Base-by-base conservation (phyloP, 2,329 filamentous ascomycete genomes). In the Cladosporium sp. region DNA sequence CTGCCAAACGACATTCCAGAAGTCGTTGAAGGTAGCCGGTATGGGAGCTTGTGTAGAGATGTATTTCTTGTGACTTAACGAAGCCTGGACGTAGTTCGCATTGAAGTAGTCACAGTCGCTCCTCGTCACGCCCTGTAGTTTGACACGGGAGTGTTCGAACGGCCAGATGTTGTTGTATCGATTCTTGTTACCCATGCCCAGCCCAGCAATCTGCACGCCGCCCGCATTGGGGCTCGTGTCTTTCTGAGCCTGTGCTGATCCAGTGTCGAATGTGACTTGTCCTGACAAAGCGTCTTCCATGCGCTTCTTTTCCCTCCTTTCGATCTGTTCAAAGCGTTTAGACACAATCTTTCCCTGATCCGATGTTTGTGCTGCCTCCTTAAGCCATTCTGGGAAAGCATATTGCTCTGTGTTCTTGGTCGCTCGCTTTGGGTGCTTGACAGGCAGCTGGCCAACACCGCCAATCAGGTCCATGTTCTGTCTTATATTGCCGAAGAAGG, bases 1-100 rank as follows among this genome's bases (percentile, higher is more conserved):
- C 71, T 97, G 92, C 94, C 94, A 99, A 30, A 97, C 82, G 11
- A 97, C 88, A 61, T 91, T 93, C 94, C 94, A 99, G 71, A 99
- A 99, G 73, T 99, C 94, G 72, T 90, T 87, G 69, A 96, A 97
- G 0, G 94, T 99, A 51, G 90, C 87, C 19, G 94, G 94, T 38
- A 97, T 83, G 9, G 94, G 94, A 0, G 92, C 94, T 73, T 99
- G 94, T 12, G 92, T 93, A 51, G 93, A 93, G 74, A 99, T 97
- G 71, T 99, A 99, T 42, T 86, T 84, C 78, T 96, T 97, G 72
- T 95, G 88, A 64, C 90, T 96, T 65, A 88, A 83, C 28, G 86
- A 83, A 1, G 92, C 84, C 71, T 89, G 87, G 62, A 97, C 79
- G 66, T 96, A 85, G 71, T 90, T 97, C 17, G 92, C 94, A 70